Conservation (phyloP, 495 filamentous ascomycete species). For the Copromyces sp. region DNA sequence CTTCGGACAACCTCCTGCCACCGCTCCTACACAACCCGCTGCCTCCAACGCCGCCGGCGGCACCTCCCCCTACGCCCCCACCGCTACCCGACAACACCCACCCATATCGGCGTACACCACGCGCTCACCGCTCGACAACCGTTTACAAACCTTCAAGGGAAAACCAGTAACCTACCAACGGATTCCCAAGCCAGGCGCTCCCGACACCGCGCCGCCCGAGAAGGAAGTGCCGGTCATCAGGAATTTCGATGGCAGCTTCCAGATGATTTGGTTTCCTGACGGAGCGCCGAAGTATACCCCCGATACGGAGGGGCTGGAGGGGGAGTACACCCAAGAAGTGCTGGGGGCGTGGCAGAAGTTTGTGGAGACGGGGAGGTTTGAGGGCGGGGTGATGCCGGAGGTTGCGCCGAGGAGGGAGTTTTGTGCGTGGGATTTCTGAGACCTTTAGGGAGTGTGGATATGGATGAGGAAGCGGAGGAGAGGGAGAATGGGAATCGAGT, state of each 20-base stretch:
- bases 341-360: conserved; percentile 50
- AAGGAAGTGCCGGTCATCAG: conserved; percentile 24
- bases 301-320: conserved; percentile 41
- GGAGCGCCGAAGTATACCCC: conserved; percentile 51
- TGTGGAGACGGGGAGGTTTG: conserved; percentile 50
- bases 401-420: conserved; percentile 65
- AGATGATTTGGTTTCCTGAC: conserved; percentile 58
- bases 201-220: background rate
- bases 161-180: conserved; percentile 28
- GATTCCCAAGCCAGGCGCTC: background rate
- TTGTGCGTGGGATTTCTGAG: conserved; percentile 59
- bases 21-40: background rate
- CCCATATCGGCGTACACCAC: conserved; percentile 27
- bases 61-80: conserved; percentile 29
- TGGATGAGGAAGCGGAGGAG: background rate
- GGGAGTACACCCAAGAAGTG: conserved; percentile 31
- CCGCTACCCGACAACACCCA: conserved; percentile 33
- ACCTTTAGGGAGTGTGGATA: background rate
- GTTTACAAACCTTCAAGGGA: conserved; percentile 30
- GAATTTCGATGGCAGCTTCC: conserved; percentile 32
- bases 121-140: conserved; percentile 19
- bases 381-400: conserved; percentile 53
- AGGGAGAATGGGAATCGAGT: background rate
- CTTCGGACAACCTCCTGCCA: conserved; percentile 2
- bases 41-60: background rate